Percentiles rank a stretch among this genome's conserved stretches.
Conservation (phyloP, 1,139 yeast species). For the Sugiyamaella pinicola region DNA sequence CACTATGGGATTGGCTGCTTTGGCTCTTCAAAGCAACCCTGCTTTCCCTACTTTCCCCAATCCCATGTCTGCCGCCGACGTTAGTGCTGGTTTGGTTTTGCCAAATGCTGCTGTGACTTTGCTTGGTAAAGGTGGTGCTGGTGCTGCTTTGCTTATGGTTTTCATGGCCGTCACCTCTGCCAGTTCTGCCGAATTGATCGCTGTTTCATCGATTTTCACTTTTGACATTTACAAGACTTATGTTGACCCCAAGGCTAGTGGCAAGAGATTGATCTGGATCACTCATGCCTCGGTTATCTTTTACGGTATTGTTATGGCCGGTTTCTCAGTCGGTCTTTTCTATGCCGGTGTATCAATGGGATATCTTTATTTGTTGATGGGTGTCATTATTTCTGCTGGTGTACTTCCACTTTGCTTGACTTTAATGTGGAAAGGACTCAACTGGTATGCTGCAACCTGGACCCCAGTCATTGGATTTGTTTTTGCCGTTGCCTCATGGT, state of each 20-base stretch:
- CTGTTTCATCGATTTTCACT: constrained; percentile 81
- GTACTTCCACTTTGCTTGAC: constrained; percentile 78
- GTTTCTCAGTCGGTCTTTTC: constrained; percentile 75
- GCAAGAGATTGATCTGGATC: constrained; percentile 65
- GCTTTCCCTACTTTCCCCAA: constrained; percentile 79
- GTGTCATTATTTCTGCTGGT: constrained; percentile 89
- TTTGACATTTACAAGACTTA: constrained; percentile 83
- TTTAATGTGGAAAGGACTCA: constrained; percentile 68
- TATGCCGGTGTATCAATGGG: constrained; percentile 80
- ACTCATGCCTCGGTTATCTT: constrained; percentile 67
- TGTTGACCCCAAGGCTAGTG: constrained; percentile 74
- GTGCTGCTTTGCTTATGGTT: constrained; percentile 69
- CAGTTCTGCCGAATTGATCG: constrained; percentile 74
- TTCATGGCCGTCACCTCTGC: constrained; percentile 76
- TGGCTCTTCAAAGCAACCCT: constrained; percentile 67
- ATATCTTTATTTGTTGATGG: constrained; percentile 68
- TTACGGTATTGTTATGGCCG: constrained; percentile 75
- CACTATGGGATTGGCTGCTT: constrained; percentile 80
- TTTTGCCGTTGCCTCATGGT: constrained; percentile 53
- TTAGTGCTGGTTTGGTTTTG: constrained; percentile 75
- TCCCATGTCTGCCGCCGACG: constrained; percentile 62
- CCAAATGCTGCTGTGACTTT: constrained; percentile 87
- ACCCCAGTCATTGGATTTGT: constrained; percentile 54
- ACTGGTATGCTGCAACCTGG: constrained; percentile 48
- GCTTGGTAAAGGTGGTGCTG: constrained; percentile 86